Percentiles rank a stretch among this genome's conserved stretches.
phyloP scores from a whole-genome alignment of 2,329 filamentous ascomycete species.

The Ceratocystis lukuohia region DNA sequence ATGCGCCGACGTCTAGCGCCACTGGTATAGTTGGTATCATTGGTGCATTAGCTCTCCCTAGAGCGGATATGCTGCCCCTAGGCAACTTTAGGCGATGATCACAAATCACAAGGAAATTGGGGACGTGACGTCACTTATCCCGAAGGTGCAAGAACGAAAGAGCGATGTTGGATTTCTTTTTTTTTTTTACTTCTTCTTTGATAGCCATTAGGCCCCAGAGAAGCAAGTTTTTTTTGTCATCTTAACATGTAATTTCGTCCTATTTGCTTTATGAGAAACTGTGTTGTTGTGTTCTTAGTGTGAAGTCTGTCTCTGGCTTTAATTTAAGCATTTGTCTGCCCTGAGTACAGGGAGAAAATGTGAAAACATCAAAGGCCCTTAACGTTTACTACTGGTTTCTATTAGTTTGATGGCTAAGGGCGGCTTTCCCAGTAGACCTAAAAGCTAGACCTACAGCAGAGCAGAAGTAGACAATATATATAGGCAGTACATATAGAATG shows the following conservation, averaged over 20 bases:
- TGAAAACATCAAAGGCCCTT: not conserved
- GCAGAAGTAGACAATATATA: not conserved
- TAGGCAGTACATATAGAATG: not conserved
- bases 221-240: not conserved
- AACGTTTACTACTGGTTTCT: not conserved
- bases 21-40: not conserved
- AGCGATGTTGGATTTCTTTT: not conserved
- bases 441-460: not conserved
- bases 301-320: too few species aligned
- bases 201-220: not conserved
- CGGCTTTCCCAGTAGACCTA: not conserved
- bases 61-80: not conserved
- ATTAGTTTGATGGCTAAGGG: not conserved
- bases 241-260: not conserved
- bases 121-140: too few species aligned
- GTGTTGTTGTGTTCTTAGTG: too few species aligned
- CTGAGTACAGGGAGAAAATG: conserved; percentile 2
- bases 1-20: not conserved
- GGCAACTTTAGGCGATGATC: not conserved
- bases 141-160: not conserved
- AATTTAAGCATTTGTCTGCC: not conserved
- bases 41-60: not conserved
- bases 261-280: too few species aligned
- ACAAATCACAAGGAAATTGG: too few species aligned
- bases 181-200: not conserved